Base-by-base conservation (phyloP, 2,329 filamentous ascomycete genomes). In the Xylariales sp. region DNA sequence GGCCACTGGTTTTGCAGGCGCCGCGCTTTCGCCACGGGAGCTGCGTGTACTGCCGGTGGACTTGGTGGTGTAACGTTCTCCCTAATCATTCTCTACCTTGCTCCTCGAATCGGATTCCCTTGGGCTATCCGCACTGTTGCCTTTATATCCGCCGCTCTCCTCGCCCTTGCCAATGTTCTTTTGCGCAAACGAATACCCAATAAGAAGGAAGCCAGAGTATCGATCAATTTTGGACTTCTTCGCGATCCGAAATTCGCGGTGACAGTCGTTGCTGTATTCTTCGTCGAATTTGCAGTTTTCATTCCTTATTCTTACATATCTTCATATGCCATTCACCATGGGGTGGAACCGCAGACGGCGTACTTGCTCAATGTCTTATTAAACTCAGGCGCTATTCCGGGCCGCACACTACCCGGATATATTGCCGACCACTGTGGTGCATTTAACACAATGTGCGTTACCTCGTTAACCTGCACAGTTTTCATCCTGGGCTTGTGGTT, bases 401-500 rank as follows among this genome's bases (percentile, higher is more conserved):
- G 83, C 4, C 71, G 83, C 36, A 79, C 73, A 65, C 61, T 81
- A 0, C 81, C 83, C 0, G 82, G 83, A 0, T 73, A 76, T 42
- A 60, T 81, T n/a, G 77, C 82, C 1, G 83, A 88, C 52, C 72
- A 68, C 30, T 52, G 83, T 4, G 83, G 83, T 1, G 72, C 81
- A 5, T 86, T 80, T 62, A 87, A 88, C 49, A 74, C 72, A 25
- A 76, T 85, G 62, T 72, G 86, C 27, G 56, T 72, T 12, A 74
- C 78, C 0, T 65, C 81, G 5, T 53, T 65, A 3, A 70, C 65
- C 39, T 64, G 64, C 13, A 55, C 69, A 6, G 55, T 67, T 4
- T 53, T 65, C 4, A 71, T 69, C 52, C 57, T 59, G 0, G 56
- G 55, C 0, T 51, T 71, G 5, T 66, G 70, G 51, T 52, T 74